Percentiles rank a stretch among this genome's conserved stretches.
Conservation (phyloP, 352 stramenopile genomes). For the Pythium sukuiense region DNA sequence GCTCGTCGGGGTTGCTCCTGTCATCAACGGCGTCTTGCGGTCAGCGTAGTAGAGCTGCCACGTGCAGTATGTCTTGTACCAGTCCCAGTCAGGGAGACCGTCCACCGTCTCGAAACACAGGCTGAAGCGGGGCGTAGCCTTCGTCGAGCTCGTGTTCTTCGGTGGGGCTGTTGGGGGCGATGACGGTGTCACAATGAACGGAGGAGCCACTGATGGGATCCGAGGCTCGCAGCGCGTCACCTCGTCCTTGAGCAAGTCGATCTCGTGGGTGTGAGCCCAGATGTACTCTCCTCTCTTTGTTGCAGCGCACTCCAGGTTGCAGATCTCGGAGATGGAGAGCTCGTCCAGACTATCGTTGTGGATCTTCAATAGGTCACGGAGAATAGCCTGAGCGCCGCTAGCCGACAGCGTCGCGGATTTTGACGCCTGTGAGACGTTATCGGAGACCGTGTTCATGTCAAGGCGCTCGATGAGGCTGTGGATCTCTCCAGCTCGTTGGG, state of each 20-base stretch:
- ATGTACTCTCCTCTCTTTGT: background rate
- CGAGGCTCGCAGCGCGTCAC: background rate
- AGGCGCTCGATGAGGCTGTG: background rate
- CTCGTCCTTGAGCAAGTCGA: background rate
- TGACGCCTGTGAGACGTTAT: background rate
- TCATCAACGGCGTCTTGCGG: background rate
- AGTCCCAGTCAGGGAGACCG: background rate
- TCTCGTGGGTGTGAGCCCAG: background rate
- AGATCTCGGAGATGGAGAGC: background rate
- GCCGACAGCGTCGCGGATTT: background rate
- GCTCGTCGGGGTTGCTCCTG: background rate
- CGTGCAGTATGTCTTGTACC: background rate
- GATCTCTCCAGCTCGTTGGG: background rate
- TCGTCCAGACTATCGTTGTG: background rate
- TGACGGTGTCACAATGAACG: no score
- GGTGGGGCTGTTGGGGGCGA: no score
- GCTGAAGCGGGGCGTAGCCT: background rate
- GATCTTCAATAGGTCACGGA: background rate
- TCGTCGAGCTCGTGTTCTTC: background rate
- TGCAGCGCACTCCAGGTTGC: background rate
- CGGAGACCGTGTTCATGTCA: background rate
- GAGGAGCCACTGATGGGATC: background rate
- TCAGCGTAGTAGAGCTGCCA: background rate
- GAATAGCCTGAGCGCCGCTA: background rate
- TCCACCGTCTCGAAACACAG: background rate